Conservation (phyloP, 352 stramenopile genomes). For the Phytophthora multivora region DNA sequence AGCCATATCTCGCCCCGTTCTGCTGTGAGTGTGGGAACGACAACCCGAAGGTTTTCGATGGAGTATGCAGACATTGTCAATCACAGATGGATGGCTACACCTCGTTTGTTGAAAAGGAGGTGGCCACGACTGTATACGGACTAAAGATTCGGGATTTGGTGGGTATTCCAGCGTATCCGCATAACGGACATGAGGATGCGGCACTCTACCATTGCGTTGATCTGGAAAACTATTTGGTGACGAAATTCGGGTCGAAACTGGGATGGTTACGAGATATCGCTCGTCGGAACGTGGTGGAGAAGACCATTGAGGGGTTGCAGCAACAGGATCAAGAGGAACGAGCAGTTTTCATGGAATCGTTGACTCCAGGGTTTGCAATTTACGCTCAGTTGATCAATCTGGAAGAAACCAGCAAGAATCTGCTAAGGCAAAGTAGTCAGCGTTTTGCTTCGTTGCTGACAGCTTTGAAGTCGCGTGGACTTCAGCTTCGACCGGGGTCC, state of each 20-base stretch:
- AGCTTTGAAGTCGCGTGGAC: slow-evolving; percentile 4
- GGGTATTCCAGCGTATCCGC: background rate
- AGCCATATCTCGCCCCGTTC: slow-evolving; percentile 1
- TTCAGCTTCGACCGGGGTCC: slow-evolving; percentile 3
- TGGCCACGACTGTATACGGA: slow-evolving; percentile 11
- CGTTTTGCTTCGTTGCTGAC: slow-evolving; percentile 2
- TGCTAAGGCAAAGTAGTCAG: background rate
- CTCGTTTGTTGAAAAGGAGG: background rate
- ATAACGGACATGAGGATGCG: background rate
- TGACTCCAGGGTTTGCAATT: slow-evolving; percentile 2
- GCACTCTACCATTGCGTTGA: slow-evolving; percentile 7
- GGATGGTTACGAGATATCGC: slow-evolving; percentile 14
- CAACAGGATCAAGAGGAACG: slow-evolving; percentile 10
- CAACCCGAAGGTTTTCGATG: slow-evolving; percentile 6
- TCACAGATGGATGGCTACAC: background rate
- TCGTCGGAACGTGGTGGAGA: slow-evolving; percentile 1
- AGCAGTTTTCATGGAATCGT: slow-evolving; percentile 2
- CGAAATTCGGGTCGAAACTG: slow-evolving; percentile 8
- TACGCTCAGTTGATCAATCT: slow-evolving; percentile 1
- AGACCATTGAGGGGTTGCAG: background rate
- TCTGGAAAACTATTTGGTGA: slow-evolving; percentile 16
- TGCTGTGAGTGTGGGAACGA: slow-evolving; percentile 17
- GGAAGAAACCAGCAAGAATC: background rate
- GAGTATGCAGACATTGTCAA: slow-evolving; percentile 6
- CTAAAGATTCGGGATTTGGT: slow-evolving; percentile 10